Base-by-base conservation (phyloP, 2,329 filamentous ascomycete genomes). In the Sporothrix pseudoabietina region DNA sequence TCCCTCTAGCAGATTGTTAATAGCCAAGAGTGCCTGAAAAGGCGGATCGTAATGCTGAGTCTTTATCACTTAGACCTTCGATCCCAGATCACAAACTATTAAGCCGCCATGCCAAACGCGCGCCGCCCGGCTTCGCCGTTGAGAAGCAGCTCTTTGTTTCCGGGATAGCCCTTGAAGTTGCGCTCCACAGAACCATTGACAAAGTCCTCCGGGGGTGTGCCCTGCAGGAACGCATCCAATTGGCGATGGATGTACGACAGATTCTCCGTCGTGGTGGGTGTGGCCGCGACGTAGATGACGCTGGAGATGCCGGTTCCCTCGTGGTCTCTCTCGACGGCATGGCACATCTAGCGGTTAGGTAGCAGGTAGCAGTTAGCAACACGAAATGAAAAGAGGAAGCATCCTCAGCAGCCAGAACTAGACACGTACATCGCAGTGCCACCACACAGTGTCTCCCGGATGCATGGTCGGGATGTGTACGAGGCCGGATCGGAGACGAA, bases 391-490 rank as follows among this genome's bases (percentile, higher is more conserved):
- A 35, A 4, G 4, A 35, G 8, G 8, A 35, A 35, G 8, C 35
- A 12, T n/a, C 9, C 3, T 44, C 4, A 44, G 6, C 35, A 35
- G 35, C 8, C 35, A 35, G 35, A 4, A 47, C 69, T 63, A 35
- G 35, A 35, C 8, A 35, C 35, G 35, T 55, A 76, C 75, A 65
- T 76, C 75, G 6, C 63, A 39, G 39, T 76, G 75, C 75, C 75
- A 76, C 75, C 75, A 76, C 2, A 76, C 47, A 19, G 74, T 83
- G 74, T 84, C 83, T 0, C 82, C 82, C 0, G 82, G 79, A 8
- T 78, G 74, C 73, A 84, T 81, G 5, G 71, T 75, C 0, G 83
- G 82, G 39, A 84, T 80, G 73, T 81, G 76, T 2, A 83, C 77
- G 52, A 84, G 75, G 41, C 81, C 81, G 26, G 82, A 79, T 39